Evolutionary conservation across 2,329 filamentous ascomycete species (phyloP), one percentile per base, ranked within the genome.

Genomic region (Xylariaceae sp.): DNA sequence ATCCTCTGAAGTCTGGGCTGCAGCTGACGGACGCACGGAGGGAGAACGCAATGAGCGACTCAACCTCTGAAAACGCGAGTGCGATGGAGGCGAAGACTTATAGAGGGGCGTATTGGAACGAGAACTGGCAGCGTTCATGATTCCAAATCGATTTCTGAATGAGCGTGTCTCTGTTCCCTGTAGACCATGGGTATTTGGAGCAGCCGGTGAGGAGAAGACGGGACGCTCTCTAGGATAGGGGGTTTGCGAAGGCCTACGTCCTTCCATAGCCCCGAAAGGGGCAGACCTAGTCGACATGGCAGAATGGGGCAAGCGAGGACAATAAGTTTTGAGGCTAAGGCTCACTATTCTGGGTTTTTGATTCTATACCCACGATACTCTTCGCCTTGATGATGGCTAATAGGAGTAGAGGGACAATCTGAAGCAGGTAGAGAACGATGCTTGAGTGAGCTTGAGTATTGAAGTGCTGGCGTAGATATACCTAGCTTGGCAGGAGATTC

Each of bases 11-110:
- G 55, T 23, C 55, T 44, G 63, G 50, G 34, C 51, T 47, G 51
- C 47, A 47, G 63, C 63, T 2, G 63, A 61, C 17, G 55, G 37
- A 17, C 53, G 62, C n/a, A 54, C 56, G 18, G 66, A 63, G 53
- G 66, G 57, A 3, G 65, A 66, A 44, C 65, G 63, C 47, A 68
- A 56, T 13, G 69, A 70, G 15, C 70, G 52, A 13, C 66, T 61
- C 18, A 62, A 61, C 59, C 66, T 70, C 51, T 70, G 51, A 55
- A 57, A 61, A 42, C 66, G 66, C 7, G 60, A 37, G 47, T 66
- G 66, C 18, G 69, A 60, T 10, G 63, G 65, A 39, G 70, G 66
- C 13, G 70, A 72, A 51, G 67, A 69, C 7, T 54, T 54, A 61
- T 62, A 64, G 6, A 63, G 51, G 3, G 57, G 62, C 44, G 57